Conservation (phyloP, 129 eudicot species). For the Oenanthe sinensis region DNA sequence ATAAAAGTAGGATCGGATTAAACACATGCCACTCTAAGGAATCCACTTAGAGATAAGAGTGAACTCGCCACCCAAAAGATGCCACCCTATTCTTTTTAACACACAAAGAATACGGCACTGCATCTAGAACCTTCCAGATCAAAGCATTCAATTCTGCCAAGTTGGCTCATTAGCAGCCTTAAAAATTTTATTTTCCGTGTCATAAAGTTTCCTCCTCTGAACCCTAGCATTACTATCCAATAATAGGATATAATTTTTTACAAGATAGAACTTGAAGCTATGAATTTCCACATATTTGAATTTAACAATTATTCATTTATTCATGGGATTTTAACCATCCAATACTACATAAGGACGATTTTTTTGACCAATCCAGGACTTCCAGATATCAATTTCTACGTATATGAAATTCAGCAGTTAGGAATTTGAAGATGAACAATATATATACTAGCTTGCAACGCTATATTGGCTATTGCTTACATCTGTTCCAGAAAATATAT, state of each 20-base stretch:
- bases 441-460: background rate
- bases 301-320: background rate
- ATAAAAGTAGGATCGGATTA: too few relatives aligned
- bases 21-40: too few relatives aligned
- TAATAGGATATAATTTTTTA: background rate
- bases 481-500: background rate
- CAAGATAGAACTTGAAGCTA: background rate
- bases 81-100: too few relatives aligned
- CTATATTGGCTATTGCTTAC: background rate
- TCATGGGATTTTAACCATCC: background rate
- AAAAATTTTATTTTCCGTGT: too few relatives aligned
- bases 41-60: too few relatives aligned
- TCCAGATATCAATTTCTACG: background rate
- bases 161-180: too few relatives aligned
- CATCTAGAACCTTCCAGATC: too few relatives aligned
- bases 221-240: background rate
- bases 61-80: too few relatives aligned
- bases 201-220: background rate
- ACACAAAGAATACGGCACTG: too few relatives aligned
- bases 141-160: too few relatives aligned
- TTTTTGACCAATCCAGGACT: background rate
- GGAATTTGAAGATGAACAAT: background rate
- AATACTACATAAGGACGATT: background rate
- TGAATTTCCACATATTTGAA: background rate
- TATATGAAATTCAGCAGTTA: background rate